Base-by-base conservation (phyloP, 192 early-diverging fungal species). In the Podila minutissima region DNA sequence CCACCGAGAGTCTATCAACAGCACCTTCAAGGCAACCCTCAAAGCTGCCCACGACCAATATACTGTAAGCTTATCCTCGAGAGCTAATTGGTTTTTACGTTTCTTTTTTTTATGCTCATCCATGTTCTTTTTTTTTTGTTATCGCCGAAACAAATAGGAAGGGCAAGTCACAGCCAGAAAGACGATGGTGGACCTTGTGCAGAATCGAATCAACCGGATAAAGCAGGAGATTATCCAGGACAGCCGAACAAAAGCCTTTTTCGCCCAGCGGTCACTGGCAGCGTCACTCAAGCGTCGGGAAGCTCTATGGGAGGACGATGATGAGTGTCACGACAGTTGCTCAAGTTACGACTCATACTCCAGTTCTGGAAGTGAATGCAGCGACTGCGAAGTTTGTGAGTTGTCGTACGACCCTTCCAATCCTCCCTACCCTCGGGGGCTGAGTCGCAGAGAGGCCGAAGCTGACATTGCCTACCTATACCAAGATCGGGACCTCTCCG, bases 341-440 rank as follows among this genome's bases (percentile, higher is more conserved):
- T 81, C 77, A n/a, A 81, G 77, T 62, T 81, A 73, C 58, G 77
- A 81, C 57, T 81, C 77, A 0, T 81, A 81, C 31, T 69, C 77
- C 0, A 81, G 77, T 37, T 73, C 71, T 29, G 77, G 77, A 65
- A 64, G 66, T 0, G 77, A 81, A 8, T 81, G 77, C 49, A 81
- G 77, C 22, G 77, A 81, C 38, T 81, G 77, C n/a, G 77, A 81
- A 31, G 38, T 72, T 11, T 81, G 77, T 33, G 62, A 19, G 33
- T 60, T 64, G 35, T 20, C 59, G 19, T 58, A 46, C 29, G 28
- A 69, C 1, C 58, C 63, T 15, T 33, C 38, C 38, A 11, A 38
- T 61, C 0, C 62, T 12, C 32, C 62, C 13, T 11, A 26, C 35
- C 66, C 62, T 1, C 51, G 41, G 29, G 77, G 71, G 37, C 37